These are phyloP conservation scores for Pistacia integerrima DNA, from an alignment of 345 rosid genomes.

Conservation along the genomic window DNA sequence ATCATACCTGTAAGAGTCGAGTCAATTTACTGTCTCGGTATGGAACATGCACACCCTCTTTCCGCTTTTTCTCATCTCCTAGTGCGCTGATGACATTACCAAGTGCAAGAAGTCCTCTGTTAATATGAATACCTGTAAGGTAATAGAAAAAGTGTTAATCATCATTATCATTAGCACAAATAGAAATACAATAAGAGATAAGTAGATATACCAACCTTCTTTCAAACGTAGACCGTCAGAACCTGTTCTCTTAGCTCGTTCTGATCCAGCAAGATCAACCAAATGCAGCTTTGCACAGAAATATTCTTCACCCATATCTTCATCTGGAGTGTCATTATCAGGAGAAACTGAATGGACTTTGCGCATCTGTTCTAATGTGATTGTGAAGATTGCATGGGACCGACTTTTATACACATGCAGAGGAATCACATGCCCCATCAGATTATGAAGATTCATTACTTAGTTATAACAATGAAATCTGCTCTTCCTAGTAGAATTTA, in stretches of 20 bases:
- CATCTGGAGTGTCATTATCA: conserved; percentile 45
- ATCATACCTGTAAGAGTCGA: conserved; percentile 70
- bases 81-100: conserved; percentile 90
- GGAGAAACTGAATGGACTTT: conserved; percentile 51
- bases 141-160: conserved; percentile 20
- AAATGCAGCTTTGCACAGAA: conserved; percentile 82
- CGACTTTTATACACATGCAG: conserved; percentile 60
- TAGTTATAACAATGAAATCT: conserved; percentile 17
- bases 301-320: conserved; percentile 67
- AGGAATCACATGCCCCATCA: conserved; percentile 29
- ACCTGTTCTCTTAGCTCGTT: conserved; percentile 87
- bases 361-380: conserved; percentile 76
- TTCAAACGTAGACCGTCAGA: conserved; percentile 75
- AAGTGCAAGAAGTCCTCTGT: conserved; percentile 85
- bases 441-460: conserved; percentile 21
- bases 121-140: conserved; percentile 72
- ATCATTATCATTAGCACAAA: neutral
- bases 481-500: conserved; percentile 6
- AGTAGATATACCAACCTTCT: conserved; percentile 56
- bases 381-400: conserved; percentile 93
- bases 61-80: conserved; percentile 83
- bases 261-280: conserved; percentile 92
- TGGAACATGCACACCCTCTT: conserved; percentile 82
- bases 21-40: conserved; percentile 89
- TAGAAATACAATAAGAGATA: conserved; percentile 15